phyloP scores from a whole-genome alignment of 2,329 filamentous ascomycete species.

The Botrytis porri region DNA sequence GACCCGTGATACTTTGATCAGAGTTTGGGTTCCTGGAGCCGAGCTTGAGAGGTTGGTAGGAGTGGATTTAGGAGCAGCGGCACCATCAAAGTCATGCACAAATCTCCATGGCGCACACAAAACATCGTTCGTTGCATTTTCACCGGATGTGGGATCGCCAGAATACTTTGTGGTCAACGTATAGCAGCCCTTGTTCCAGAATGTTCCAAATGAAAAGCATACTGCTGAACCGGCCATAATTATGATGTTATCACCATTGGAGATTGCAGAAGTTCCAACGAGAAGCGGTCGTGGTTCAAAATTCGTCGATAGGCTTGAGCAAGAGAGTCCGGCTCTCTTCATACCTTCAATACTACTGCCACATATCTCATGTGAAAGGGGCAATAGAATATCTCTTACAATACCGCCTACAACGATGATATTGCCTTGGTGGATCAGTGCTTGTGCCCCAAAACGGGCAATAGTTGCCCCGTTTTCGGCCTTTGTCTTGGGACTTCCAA shows the following conservation, averaged over 20 bases:
- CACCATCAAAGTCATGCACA: constrained; percentile 25
- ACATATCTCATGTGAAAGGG: constrained; percentile 50
- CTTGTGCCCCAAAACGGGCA: constrained; percentile 46
- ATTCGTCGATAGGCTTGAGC: not conserved
- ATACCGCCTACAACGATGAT: constrained; percentile 47
- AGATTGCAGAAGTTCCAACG: constrained; percentile 61
- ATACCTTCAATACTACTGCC: not conserved
- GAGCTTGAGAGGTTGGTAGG: not conserved
- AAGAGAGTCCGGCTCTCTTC: not conserved
- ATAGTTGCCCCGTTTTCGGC: constrained; percentile 14
- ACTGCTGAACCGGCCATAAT: constrained; percentile 78
- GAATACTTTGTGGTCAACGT: constrained; percentile 18
- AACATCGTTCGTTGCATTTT: not conserved
- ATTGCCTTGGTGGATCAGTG: constrained; percentile 34
- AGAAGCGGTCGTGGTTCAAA: constrained; percentile 60
- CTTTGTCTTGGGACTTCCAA: not conserved
- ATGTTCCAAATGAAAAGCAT: constrained; percentile 88
- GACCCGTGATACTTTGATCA: constrained; percentile 50
- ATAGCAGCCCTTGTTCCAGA: constrained; percentile 64
- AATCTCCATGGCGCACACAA: constrained; percentile 27
- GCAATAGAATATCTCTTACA: constrained; percentile 43
- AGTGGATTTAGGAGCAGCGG: not conserved
- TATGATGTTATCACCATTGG: constrained; percentile 50
- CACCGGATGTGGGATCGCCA: not conserved
- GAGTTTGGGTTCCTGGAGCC: not conserved